Evolutionary conservation across 768 basidiomycete species (phyloP), one percentile per base, ranked within the genome.

Genomic region (Mrakia gelida): DNA sequence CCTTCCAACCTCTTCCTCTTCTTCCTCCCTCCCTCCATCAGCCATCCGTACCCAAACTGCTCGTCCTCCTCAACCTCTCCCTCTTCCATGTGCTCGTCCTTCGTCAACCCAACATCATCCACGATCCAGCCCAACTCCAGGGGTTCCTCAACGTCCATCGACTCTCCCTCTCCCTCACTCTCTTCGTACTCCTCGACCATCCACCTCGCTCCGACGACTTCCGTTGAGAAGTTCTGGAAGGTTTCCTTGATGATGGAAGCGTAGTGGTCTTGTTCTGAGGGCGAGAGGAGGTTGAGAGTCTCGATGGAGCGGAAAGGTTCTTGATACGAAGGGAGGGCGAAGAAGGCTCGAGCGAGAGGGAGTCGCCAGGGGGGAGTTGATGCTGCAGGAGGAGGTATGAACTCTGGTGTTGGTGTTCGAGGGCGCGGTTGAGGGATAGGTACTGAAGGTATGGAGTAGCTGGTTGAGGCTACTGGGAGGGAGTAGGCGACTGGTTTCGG

Each of bases 271-370:
- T 62, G n/a, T n/a, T 71, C 56, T 5, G 38, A 15, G 10, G 15
- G 52, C n/a, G 52, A 62, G 34, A 73, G 54, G 15, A 32, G 52
- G 56, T 34, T 15, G 18, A 71, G 54, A 16, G 54, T 41, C 23
- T 45, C 30, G 23, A 30, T 38, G 8, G 75, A 68, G 5, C 43
- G 62, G 23, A 67, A 49, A 15, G 63, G 65, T 18, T 68, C 63
- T 10, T 67, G 75, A 28, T 23, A 2, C 13, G 54, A 30, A 11
- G 54, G 70, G 9, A 76, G 68, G n/a, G 34, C 26, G 45, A 71
- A 77, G 43, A 77, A 77, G 16, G 70, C 70, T 21, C 76, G 70
- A n/a, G 38, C 76, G 76, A 77, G 67, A 30, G 76, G 68, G 18
- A 26, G 32, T 11, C 71, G 54, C 76, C 76, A 77, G 30, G 76